Conservation (phyloP, 495 filamentous ascomycete genomes). For the Penicilliopsis zonata region DNA sequence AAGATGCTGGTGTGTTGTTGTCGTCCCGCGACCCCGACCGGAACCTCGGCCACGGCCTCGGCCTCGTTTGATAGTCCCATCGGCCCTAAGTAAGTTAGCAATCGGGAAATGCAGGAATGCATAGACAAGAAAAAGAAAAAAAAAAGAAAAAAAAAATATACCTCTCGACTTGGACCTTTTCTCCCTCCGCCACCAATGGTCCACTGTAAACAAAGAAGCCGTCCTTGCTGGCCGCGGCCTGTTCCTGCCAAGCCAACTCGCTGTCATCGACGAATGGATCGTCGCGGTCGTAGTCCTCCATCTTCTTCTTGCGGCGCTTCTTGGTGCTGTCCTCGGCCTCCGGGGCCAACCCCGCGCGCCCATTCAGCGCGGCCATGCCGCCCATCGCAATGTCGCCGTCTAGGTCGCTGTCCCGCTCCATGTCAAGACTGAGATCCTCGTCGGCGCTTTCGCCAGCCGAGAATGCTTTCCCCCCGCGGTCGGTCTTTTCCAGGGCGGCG, state of each 20-base stretch:
- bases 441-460: constrained; percentile 61
- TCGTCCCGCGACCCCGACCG: constrained; percentile 35
- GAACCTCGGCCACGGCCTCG: constrained; percentile 67
- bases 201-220: constrained; percentile 85
- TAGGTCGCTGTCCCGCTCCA: constrained; percentile 40
- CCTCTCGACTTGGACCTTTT: constrained; percentile 76
- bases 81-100: constrained; percentile 41
- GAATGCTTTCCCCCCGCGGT: constrained; percentile 26
- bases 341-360: constrained; percentile 22
- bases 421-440: constrained; percentile 31
- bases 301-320: constrained; percentile 65
- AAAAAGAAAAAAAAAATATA: constrained; percentile 21
- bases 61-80: constrained; percentile 66
- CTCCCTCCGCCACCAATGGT: constrained; percentile 72
- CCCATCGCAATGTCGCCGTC: constrained; percentile 71
- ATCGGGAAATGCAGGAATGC: too few relatives aligned
- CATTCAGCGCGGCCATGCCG: constrained; percentile 40
- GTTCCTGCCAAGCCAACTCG: constrained; percentile 90
- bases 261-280: constrained; percentile 98
- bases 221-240: constrained; percentile 85
- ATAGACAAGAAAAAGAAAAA: constrained; percentile 2
- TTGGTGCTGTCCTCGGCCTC: constrained; percentile 47
- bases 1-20: constrained; percentile 24
- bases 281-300: constrained; percentile 91
- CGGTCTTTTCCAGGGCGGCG: constrained; percentile 64